phyloP scores from a whole-genome alignment of 208 protist species.

The Leishmania mexicana region DNA sequence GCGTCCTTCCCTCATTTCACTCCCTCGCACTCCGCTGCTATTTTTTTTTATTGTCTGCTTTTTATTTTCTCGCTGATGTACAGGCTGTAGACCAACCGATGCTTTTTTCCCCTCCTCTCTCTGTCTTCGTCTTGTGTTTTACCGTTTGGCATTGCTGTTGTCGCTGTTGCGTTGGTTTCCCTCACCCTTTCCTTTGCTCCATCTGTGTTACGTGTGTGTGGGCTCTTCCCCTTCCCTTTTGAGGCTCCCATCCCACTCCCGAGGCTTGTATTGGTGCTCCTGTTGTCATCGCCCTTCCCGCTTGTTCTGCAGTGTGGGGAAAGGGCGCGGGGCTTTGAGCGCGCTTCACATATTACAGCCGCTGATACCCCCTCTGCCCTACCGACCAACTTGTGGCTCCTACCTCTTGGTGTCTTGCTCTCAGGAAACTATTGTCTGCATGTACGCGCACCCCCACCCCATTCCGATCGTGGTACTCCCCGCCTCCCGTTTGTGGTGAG shows the following conservation, averaged over 20 bases:
- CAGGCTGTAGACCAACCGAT: not conserved
- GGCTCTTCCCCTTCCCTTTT: too few species aligned
- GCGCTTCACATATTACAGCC: not conserved
- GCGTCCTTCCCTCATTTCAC: not conserved
- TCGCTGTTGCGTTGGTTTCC: conserved; percentile 6
- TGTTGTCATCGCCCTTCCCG: too few species aligned
- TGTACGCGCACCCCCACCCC: too few species aligned
- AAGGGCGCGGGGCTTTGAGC: too few species aligned
- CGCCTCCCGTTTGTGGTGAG: not conserved
- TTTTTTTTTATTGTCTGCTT: not conserved
- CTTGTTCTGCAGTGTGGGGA: too few species aligned
- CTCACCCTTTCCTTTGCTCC: not conserved
- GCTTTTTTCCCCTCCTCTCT: conserved; percentile 8
- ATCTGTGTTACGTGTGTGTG: not conserved
- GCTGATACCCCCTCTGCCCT: not conserved
- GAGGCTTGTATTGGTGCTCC: too few species aligned
- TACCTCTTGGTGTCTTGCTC: not conserved
- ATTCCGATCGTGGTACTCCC: not conserved
- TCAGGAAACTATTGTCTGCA: not conserved
- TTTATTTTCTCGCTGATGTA: not conserved
- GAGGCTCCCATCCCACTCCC: too few species aligned
- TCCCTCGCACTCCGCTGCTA: not conserved
- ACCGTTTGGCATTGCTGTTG: not conserved
- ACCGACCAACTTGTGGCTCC: not conserved
- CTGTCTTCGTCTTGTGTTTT: conserved; percentile 3